Conservation (phyloP, 345 rosid genomes). For the Populus simonii region DNA sequence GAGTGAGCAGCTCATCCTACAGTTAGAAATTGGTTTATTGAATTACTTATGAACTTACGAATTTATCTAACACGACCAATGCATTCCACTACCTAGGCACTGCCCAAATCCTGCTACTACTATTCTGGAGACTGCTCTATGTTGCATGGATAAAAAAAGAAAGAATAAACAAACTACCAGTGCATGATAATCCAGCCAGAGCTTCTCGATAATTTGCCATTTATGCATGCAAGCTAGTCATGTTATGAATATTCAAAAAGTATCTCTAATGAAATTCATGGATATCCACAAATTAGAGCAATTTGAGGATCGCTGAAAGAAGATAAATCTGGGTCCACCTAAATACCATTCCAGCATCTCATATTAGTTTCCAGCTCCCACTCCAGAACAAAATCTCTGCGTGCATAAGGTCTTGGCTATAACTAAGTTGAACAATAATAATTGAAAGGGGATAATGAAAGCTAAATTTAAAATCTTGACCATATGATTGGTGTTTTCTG, state of each 20-base stretch:
- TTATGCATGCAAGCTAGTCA: background rate
- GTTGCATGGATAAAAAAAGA: background rate
- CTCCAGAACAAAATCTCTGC: background rate
- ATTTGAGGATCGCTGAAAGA: background rate
- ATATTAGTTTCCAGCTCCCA: background rate
- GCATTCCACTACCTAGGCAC: background rate
- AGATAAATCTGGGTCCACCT: background rate
- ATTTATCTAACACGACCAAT: background rate
- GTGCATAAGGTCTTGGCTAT: background rate
- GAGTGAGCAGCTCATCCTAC: background rate
- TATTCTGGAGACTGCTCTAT: background rate
- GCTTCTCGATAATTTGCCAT: background rate
- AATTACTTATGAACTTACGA: background rate
- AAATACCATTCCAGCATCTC: background rate
- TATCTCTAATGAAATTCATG: background rate
- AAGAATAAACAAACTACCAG: background rate
- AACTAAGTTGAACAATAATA: background rate
- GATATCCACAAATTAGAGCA: background rate
- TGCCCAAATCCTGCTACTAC: background rate
- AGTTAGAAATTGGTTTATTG: background rate
- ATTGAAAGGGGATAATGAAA: background rate
- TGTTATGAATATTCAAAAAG: background rate
- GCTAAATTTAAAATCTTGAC: background rate
- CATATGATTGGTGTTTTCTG: background rate
- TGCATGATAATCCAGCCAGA: background rate